These are phyloP conservation scores for Tetrahymena malaccensis DNA, from an alignment of 73 alveolate species.

Conservation along the genomic window DNA sequence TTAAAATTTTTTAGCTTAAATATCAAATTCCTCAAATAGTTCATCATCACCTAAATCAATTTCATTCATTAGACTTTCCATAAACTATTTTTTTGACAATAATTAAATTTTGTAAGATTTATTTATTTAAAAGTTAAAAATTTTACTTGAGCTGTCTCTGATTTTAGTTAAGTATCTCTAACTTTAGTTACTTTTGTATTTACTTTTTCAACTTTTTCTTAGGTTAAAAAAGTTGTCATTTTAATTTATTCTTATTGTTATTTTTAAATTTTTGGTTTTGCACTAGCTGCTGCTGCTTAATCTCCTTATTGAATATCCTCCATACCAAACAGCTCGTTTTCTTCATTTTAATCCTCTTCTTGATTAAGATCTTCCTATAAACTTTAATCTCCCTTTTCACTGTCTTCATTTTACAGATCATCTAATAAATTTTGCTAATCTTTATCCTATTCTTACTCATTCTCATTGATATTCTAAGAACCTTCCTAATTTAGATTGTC, in stretches of 20 bases:
- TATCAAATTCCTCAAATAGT: neutral
- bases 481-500: neutral
- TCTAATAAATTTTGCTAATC: no score
- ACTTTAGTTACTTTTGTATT: neutral
- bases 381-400: neutral
- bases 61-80: neutral
- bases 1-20: neutral
- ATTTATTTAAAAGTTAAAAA: neutral
- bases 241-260: neutral
- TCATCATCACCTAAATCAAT: neutral
- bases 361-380: neutral
- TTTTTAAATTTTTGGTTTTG: neutral
- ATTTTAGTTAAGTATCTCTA: neutral
- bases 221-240: neutral
- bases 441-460: neutral
- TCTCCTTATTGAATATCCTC: neutral
- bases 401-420: no score
- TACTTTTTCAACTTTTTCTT: neutral
- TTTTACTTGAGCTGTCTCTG: neutral
- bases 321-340: neutral
- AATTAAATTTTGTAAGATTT: neutral
- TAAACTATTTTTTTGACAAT: neutral
- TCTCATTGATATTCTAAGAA: neutral
- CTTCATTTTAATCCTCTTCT: neutral
- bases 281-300: neutral